phyloP scores from a whole-genome alignment of 805 yeast genomes.

The Lipomyces sp. region DNA sequence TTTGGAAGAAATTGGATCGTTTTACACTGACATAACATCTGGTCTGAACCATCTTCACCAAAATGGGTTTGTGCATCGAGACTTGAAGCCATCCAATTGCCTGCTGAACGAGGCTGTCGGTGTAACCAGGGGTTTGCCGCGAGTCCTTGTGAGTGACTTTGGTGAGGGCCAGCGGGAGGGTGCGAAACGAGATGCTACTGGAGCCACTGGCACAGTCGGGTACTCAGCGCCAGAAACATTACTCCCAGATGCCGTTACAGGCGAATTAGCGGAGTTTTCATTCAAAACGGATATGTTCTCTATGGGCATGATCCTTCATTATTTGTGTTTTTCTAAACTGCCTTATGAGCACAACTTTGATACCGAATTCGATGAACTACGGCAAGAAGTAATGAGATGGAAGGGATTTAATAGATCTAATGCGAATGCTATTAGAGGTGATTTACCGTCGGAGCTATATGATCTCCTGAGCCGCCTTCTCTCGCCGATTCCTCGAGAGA shows the following conservation, averaged over 20 bases:
- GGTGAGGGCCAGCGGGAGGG: conserved; percentile 87
- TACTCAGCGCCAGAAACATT: conserved; percentile 86
- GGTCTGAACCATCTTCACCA: conserved; percentile 77
- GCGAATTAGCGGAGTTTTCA: conserved; percentile 60
- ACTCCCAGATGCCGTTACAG: conserved; percentile 40
- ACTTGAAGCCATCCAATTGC: conserved; percentile 88
- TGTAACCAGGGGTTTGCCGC: conserved; percentile 53
- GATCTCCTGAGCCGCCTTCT: conserved; percentile 51
- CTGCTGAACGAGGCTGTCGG: conserved; percentile 49
- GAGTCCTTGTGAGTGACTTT: conserved; percentile 81
- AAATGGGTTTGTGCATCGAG: conserved; percentile 82
- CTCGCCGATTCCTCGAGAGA: conserved; percentile 44
- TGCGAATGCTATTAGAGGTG: conserved; percentile 37
- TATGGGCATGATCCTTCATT: conserved; percentile 80
- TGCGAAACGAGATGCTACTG: conserved; percentile 66
- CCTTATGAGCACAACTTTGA: conserved; percentile 56
- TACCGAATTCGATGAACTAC: conserved; percentile 45
- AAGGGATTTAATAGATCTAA: conserved; percentile 43
- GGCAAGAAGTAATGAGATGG: conserved; percentile 46
- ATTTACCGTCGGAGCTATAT: conserved; percentile 44
- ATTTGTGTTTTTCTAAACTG: conserved; percentile 68
- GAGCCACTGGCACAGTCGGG: conserved; percentile 86
- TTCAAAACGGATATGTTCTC: conserved; percentile 80
- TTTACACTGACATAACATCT: conserved; percentile 66
- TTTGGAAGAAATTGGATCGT: conserved; percentile 66